Evolutionary conservation across 1,139 yeast genomes (phyloP), one percentile per base, ranked within the genome.

Genomic region (Geotrichum aggregatum): DNA sequence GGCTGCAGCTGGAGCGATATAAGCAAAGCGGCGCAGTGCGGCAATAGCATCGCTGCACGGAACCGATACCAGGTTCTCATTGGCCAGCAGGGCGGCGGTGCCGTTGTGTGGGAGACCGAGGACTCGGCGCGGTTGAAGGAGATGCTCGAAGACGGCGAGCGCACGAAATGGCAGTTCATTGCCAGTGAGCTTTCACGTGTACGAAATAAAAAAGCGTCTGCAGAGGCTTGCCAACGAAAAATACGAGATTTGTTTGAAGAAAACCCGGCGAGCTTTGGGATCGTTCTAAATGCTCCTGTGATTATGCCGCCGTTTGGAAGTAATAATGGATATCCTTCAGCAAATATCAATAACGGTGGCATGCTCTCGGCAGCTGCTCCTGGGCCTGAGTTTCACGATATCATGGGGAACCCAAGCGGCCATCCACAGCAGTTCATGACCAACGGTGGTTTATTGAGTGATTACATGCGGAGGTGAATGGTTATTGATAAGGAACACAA

Each of bases 61-160:
- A 85, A 85, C 64, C 69, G 94, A 56, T 85, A 85, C 63, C 94
- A 85, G 64, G 94, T 85, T 4, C 75, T 85, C 51, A 84, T 85
- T 55, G 94, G 94, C 1, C 94, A 85, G 65, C 94, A 85, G 61
- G 92, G 94, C 3, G 84, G 86, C 50, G 85, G 86, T 22, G 76
- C 83, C 3, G 77, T 82, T 33, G 76, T 79, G 39, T 84, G 89
- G 86, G 80, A 78, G 21, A 63, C 72, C 1, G 80, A 78, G 19
- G 89, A 84, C 65, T 76, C 79, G 13, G 57, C 67, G n/a, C 72
- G 73, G 19, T 70, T 84, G 43, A 80, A 78, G 58, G 66, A 66
- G 30, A 60, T 82, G 16, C 68, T 84, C 13, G 92, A 85, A 63
- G 81, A 78, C 40, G 89, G 85, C 1, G 94, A 85, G 63, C 60